These are phyloP conservation scores for Fusarium tricinctum DNA, from an alignment of 2,329 filamentous ascomycete species.

Conservation along the genomic window DNA sequence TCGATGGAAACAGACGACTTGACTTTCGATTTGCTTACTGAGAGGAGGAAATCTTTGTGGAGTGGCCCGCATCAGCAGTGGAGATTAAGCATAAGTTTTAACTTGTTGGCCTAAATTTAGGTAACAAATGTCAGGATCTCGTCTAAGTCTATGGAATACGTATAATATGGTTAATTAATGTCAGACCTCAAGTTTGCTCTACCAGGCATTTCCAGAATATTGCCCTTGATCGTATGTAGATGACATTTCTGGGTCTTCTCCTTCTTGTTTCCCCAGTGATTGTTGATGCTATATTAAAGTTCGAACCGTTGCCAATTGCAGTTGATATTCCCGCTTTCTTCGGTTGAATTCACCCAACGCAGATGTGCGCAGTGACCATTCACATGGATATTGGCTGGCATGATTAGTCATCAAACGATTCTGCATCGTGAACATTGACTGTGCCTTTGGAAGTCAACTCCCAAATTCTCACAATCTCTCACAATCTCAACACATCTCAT, in stretches of 20 bases:
- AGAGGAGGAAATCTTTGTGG: neutral
- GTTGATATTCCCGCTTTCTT: slow-evolving; percentile 10
- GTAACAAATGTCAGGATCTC: neutral
- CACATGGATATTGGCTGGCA: slow-evolving; percentile 3
- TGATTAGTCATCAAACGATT: neutral
- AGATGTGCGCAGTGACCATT: slow-evolving; percentile 19
- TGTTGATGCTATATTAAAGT: slow-evolving; percentile 5
- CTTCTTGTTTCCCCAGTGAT: neutral
- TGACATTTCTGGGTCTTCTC: no score
- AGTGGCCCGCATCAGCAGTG: neutral
- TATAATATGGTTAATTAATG: neutral
- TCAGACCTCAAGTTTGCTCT: neutral
- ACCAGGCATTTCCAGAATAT: neutral
- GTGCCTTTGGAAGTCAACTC: neutral
- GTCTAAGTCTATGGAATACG: neutral
- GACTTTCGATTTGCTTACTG: slow-evolving; percentile 66
- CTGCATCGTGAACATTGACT: neutral
- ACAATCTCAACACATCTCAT: neutral
- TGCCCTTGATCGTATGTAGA: no score
- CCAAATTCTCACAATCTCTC: neutral
- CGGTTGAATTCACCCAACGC: slow-evolving; percentile 21
- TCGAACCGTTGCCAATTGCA: slow-evolving; percentile 15
- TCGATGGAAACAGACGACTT: slow-evolving; percentile 64
- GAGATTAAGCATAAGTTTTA: neutral
- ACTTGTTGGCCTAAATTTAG: neutral